Evolutionary conservation across 768 basidiomycete genomes (phyloP), one percentile per base, ranked within the genome.

Genomic region (Hericium coralloides): DNA sequence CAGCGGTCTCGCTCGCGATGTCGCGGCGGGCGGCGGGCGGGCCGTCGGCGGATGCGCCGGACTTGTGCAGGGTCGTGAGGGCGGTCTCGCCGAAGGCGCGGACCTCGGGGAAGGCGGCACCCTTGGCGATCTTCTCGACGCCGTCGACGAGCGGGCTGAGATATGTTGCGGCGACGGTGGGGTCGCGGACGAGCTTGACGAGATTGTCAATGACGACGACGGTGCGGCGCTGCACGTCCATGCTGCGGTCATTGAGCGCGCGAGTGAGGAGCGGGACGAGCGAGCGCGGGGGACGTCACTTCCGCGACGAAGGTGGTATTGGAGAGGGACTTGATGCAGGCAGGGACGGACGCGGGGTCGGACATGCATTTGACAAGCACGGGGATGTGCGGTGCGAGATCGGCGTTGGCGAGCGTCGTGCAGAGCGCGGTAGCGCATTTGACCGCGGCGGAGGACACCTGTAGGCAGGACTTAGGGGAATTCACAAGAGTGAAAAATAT

Each of bases 241-340:
- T 97, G 57, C 92, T 93, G 62, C 95, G 82, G 69, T 97, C 95
- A 63, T 95, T 95, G 64, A 98, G 76, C 10, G 92, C 95, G 66
- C 95, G 92, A 45, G 82, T 77, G 50, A 98, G 77, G 22, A 98
- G 82, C 7, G 95, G 95, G 7, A 95, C 92, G 56, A 98, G 95
- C 95, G 31, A 98, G 81, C 12, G 95, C 92, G n/a, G 95, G 95
- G 0, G 92, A 85, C 22, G 89, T 97, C 63, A 98, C 92, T 74
- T 98, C 95, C 53, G 95, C 90, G 58, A 98, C 95, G 63, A 98
- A 98, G 15, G 95, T 98, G 17, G 92, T 93, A 60, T 84, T 91
- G 4, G 95, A 95, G 12, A 98, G 79, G 18, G 92, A 83, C 75
- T 98, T 98, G 80, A 98, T 93, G 64, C 93, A 95, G 31, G 85